A percentile compares a stretch with the other conserved stretches of the same genome.
These are phyloP conservation scores for Aspergillus sclerotialis DNA, from an alignment of 2,329 filamentous ascomycete species.

Conservation along the genomic window DNA sequence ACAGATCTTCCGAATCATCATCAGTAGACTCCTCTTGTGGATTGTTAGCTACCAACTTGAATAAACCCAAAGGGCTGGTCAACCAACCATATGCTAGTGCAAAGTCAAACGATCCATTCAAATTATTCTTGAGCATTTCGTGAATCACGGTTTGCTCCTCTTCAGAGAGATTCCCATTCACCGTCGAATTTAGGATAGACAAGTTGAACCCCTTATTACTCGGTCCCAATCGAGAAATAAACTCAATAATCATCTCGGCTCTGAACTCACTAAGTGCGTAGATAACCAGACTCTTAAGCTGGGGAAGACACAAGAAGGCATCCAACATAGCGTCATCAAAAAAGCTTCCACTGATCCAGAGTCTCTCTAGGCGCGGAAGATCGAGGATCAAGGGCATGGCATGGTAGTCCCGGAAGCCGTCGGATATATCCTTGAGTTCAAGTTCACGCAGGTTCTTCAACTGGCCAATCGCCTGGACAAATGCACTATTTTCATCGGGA, in stretches of 20 bases:
- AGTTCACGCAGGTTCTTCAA: slow-evolving; percentile 24
- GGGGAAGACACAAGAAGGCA: slow-evolving; percentile 19
- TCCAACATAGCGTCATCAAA: slow-evolving; percentile 21
- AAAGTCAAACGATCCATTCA: slow-evolving; percentile 20
- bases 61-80: neutral
- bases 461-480: slow-evolving; percentile 22
- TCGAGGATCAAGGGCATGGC: slow-evolving; percentile 19
- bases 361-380: slow-evolving; percentile 24
- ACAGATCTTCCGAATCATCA: slow-evolving; percentile 11
- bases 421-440: slow-evolving; percentile 27
- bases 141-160: slow-evolving; percentile 21
- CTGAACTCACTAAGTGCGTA: slow-evolving; percentile 28
- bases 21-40: slow-evolving; percentile 18
- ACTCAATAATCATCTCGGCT: slow-evolving; percentile 22
- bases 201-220: slow-evolving; percentile 23
- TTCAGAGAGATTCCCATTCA: slow-evolving; percentile 15
- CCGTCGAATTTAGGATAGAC: slow-evolving; percentile 20
- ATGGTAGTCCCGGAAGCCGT: slow-evolving; percentile 24
- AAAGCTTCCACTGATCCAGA: slow-evolving; percentile 25
- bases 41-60: slow-evolving; percentile 7
- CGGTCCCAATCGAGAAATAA: slow-evolving; percentile 20
- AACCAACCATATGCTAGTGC: slow-evolving; percentile 12
- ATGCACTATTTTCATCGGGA: slow-evolving; percentile 18
- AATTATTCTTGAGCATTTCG: slow-evolving; percentile 13
- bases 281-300: slow-evolving; percentile 21